phyloP scores from a whole-genome alignment of 1,139 yeast genomes.

The Hanseniaspora sp. region DNA sequence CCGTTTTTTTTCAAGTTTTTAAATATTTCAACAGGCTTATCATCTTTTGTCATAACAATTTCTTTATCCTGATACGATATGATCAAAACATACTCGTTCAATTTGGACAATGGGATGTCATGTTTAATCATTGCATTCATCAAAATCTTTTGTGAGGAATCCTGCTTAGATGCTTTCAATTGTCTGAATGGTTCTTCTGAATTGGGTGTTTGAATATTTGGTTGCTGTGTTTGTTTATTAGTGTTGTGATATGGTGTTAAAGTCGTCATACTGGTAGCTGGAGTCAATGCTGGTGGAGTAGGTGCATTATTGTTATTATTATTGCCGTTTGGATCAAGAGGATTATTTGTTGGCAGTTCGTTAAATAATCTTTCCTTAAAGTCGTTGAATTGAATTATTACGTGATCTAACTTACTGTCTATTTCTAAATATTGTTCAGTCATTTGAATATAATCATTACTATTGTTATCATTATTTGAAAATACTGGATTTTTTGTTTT shows the following conservation, averaged over 20 bases:
- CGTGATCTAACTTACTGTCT: background rate
- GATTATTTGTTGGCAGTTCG: background rate
- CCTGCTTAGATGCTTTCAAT: slow-evolving; percentile 78
- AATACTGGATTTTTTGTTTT: background rate
- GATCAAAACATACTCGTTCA: slow-evolving; percentile 81
- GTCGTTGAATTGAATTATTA: slow-evolving; percentile 3
- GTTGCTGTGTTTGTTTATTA: background rate
- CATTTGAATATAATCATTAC: background rate
- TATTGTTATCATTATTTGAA: background rate
- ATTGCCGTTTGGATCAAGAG: background rate
- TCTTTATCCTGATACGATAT: slow-evolving; percentile 89
- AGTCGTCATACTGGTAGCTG: slow-evolving; percentile 8
- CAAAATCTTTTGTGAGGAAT: slow-evolving; percentile 77
- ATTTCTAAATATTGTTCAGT: background rate
- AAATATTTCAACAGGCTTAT: slow-evolving; percentile 80
- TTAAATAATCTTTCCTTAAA: slow-evolving; percentile 7
- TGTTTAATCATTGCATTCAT: slow-evolving; percentile 87
- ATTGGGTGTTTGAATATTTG: background rate
- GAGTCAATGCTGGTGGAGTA: background rate
- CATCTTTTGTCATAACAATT: slow-evolving; percentile 69
- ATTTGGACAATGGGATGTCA: slow-evolving; percentile 65
- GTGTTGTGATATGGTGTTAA: background rate
- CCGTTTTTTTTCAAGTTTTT: slow-evolving; percentile 82
- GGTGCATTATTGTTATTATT: slow-evolving; percentile 15
- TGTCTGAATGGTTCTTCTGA: slow-evolving; percentile 68